A percentile compares a stretch with the other conserved stretches of the same genome.
Conservation (phyloP, 495 filamentous ascomycete species). For the Neurospora cerealis region DNA sequence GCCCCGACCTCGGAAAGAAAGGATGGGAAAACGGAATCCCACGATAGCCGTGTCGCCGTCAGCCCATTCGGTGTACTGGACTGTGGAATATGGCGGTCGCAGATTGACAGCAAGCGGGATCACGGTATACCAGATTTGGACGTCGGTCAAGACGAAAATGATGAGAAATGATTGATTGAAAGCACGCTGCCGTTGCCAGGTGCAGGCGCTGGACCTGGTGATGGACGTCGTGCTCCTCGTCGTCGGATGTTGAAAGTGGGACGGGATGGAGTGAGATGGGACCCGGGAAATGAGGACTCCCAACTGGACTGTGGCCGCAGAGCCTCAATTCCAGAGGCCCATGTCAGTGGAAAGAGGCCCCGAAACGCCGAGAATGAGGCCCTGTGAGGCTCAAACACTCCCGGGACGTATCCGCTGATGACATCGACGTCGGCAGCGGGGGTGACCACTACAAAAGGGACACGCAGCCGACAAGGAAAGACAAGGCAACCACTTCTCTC, state of each 20-base stretch:
- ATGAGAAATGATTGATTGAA: neutral
- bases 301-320: neutral
- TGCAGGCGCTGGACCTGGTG: neutral
- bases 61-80: neutral
- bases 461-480: neutral
- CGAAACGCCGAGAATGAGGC: neutral
- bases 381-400: neutral
- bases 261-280: neutral
- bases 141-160: neutral
- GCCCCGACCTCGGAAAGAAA: neutral
- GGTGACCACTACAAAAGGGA: neutral
- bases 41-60: neutral
- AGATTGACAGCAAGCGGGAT: neutral
- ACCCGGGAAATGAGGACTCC: neutral
- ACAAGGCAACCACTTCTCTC: neutral
- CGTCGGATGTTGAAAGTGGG: neutral
- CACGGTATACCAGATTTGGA: neutral
- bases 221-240: neutral
- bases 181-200: neutral
- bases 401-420: neutral
- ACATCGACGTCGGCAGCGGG: neutral
- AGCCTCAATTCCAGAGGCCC: neutral
- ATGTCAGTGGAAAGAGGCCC: neutral
- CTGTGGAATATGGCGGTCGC: neutral
- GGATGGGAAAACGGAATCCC: neutral